Conservation (phyloP, 2,329 filamentous ascomycete species). For the Chaetomium strumarium region DNA sequence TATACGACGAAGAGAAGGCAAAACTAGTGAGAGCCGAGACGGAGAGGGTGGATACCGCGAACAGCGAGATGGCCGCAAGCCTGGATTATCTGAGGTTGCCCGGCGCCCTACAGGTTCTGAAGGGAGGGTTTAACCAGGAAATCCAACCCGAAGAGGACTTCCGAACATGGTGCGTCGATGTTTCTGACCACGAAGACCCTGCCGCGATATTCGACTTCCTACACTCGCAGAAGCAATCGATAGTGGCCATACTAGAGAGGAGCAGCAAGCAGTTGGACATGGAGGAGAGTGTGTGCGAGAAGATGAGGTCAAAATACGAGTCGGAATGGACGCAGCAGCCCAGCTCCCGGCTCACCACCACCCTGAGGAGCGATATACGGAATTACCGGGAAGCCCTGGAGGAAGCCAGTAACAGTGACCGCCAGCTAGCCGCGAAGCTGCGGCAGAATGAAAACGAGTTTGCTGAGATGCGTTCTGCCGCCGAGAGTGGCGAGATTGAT, state of each 20-base stretch:
- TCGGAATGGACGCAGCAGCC: slow-evolving; percentile 96
- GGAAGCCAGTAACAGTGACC: slow-evolving; percentile 81
- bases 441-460: slow-evolving; percentile 84
- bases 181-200: slow-evolving; percentile 80
- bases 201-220: slow-evolving; percentile 72
- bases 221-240: slow-evolving; percentile 68
- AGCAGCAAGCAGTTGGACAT: slow-evolving; percentile 87
- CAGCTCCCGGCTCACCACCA: slow-evolving; percentile 81
- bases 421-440: slow-evolving; percentile 74
- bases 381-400: slow-evolving; percentile 86
- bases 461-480: slow-evolving; percentile 89
- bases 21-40: slow-evolving; percentile 91
- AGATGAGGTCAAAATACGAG: slow-evolving; percentile 98
- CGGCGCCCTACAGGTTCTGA: slow-evolving; percentile 81
- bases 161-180: slow-evolving; percentile 85
- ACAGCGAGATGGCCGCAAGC: slow-evolving; percentile 92
- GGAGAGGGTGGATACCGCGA: slow-evolving; percentile 85
- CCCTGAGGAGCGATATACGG: slow-evolving; percentile 76
- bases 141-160: slow-evolving; percentile 87
- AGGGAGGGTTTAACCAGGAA: slow-evolving; percentile 88
- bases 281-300: slow-evolving; percentile 97
- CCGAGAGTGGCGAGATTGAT: slow-evolving; percentile 80
- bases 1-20: slow-evolving; percentile 98
- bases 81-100: slow-evolving; percentile 90
- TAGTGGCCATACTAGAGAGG: slow-evolving; percentile 66